phyloP scores from a whole-genome alignment of 495 filamentous ascomycete species.

The Lineolata rhizophorae region DNA sequence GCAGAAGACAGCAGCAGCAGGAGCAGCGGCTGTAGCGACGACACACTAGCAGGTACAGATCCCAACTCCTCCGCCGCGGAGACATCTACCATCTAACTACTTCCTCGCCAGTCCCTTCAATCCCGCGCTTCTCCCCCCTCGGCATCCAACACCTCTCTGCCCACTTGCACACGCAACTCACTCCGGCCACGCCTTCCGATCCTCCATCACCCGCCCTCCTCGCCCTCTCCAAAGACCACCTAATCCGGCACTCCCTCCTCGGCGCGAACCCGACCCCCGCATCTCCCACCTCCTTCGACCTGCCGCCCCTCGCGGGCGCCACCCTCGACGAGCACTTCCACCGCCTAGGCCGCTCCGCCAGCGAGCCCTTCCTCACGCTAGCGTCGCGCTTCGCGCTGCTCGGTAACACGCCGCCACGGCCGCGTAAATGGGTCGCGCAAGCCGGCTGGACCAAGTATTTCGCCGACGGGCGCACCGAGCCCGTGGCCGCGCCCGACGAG shows the following conservation, averaged over 20 bases:
- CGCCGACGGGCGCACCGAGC: conserved; percentile 42
- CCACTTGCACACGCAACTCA: conserved; percentile 49
- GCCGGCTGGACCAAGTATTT: conserved; percentile 94
- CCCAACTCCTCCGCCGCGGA: too few relatives aligned
- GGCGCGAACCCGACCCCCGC: conserved; percentile 71
- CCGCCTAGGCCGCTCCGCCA: conserved; percentile 68
- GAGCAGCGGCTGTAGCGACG: too few relatives aligned
- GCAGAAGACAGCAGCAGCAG: too few relatives aligned
- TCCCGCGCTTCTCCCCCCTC: conserved; percentile 67
- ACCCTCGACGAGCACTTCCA: conserved; percentile 90
- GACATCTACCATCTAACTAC: too few relatives aligned
- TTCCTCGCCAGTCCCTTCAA: too few relatives aligned
- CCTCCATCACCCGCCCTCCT: conserved; percentile 47
- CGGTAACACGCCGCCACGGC: conserved; percentile 46
- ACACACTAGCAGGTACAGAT: too few relatives aligned
- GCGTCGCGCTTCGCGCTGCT: conserved; percentile 52
- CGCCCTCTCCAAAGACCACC: conserved; percentile 56
- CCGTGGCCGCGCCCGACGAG: conserved; percentile 56
- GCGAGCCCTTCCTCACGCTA: conserved; percentile 61
- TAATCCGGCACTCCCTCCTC: conserved; percentile 68
- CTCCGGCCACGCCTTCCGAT: too few relatives aligned
- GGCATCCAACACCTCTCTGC: conserved; percentile 81
- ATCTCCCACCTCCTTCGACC: conserved; percentile 61
- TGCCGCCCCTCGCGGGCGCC: conserved; percentile 56
- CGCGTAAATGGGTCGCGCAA: conserved; percentile 53